phyloP scores from a whole-genome alignment of 1,284 basidiomycete species.

The Ceratobasidium sp. region DNA sequence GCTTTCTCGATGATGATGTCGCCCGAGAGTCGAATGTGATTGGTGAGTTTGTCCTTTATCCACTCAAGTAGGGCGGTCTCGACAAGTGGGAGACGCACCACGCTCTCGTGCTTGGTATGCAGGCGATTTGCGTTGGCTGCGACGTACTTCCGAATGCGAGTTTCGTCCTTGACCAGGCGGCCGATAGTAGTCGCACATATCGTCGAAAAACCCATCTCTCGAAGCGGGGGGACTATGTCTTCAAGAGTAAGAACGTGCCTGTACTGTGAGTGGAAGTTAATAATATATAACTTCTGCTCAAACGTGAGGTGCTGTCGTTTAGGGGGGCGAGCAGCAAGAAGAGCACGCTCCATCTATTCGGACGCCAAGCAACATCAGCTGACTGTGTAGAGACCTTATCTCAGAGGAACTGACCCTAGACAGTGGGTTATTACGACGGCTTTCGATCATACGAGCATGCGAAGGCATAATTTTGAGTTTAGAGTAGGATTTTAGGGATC shows the following conservation, averaged over 20 bases:
- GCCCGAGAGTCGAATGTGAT: neutral
- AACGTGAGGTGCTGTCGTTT: constrained; percentile 6
- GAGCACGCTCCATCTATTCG: neutral
- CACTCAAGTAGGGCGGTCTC: constrained; percentile 53
- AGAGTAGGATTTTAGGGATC: neutral
- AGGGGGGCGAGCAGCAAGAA: neutral
- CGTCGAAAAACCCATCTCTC: neutral
- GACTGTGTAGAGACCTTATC: neutral
- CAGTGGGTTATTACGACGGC: too few relatives aligned
- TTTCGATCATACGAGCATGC: too few relatives aligned
- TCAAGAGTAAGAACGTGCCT: neutral
- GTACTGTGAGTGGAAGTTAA: neutral
- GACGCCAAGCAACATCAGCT: neutral
- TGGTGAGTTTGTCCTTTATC: constrained; percentile 52
- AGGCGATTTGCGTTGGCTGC: neutral
- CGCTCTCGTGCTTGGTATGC: neutral
- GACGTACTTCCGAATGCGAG: constrained; percentile 3
- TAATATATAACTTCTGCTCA: constrained; percentile 8
- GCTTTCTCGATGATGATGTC: constrained; percentile 3
- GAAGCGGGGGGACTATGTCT: constrained; percentile 2
- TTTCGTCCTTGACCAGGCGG: neutral
- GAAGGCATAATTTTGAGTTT: neutral
- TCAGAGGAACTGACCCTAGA: neutral
- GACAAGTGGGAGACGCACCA: constrained; percentile 52
- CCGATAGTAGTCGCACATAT: constrained; percentile 10